Percentiles rank a stretch among this genome's conserved stretches.
These are phyloP conservation scores for Aureobasidium sp. DNA, from an alignment of 2,329 filamentous ascomycete genomes.

Conservation along the genomic window DNA sequence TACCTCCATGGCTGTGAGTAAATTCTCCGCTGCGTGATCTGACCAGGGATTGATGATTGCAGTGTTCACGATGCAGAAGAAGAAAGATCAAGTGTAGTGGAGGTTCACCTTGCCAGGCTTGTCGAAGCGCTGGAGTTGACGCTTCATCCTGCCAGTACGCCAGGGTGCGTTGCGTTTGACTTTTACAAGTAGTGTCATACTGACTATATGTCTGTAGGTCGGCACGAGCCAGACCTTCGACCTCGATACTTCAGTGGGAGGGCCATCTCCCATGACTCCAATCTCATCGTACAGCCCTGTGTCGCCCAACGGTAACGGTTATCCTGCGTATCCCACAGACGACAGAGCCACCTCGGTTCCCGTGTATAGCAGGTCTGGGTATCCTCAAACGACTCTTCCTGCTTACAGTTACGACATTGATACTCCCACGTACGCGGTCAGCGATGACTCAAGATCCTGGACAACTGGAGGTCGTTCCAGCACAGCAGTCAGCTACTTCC, in stretches of 20 bases:
- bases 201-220: slow-evolving; percentile 3
- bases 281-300: slow-evolving; percentile 20
- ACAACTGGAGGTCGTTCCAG: slow-evolving; percentile 28
- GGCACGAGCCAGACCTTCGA: slow-evolving; percentile 21
- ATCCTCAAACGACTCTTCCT: slow-evolving; percentile 4
- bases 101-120: slow-evolving; percentile 87
- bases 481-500: slow-evolving; percentile 28
- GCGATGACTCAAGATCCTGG: slow-evolving; percentile 32
- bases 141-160: slow-evolving; percentile 76
- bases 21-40: slow-evolving; percentile 60
- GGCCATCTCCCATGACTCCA: background rate
- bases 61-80: slow-evolving; percentile 93
- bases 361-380: slow-evolving; percentile 12
- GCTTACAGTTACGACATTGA: slow-evolving; percentile 11
- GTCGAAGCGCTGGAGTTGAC: slow-evolving; percentile 75
- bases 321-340: slow-evolving; percentile 16
- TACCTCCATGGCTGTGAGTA: slow-evolving; percentile 43
- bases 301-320: background rate
- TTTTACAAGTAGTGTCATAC: background rate
- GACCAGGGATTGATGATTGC: background rate
- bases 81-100: slow-evolving; percentile 97
- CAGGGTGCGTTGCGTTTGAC: slow-evolving; percentile 60
- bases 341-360: background rate
- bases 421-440: slow-evolving; percentile 30
- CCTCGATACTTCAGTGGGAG: slow-evolving; percentile 10